phyloP scores from a whole-genome alignment of 169 alveolate genomes.

The Babesia gibsoni region DNA sequence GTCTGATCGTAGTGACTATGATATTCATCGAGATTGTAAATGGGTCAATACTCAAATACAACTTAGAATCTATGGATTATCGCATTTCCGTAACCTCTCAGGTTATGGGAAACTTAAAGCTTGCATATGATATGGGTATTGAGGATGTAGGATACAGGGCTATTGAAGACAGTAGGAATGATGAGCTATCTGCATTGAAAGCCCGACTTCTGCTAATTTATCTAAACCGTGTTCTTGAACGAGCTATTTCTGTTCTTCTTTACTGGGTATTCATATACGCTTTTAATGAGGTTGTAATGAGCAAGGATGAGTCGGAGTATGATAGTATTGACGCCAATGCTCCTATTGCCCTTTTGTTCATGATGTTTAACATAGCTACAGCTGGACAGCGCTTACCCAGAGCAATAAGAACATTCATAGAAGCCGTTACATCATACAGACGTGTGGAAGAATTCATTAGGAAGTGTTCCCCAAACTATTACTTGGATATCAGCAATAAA shows the following conservation, averaged over 20 bases:
- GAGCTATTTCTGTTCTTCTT: not conserved
- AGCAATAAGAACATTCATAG: conserved; percentile 14
- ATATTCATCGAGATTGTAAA: not conserved
- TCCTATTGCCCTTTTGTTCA: conserved; percentile 33
- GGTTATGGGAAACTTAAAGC: conserved; percentile 16
- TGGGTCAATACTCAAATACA: conserved; percentile 4
- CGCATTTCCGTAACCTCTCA: conserved; percentile 13
- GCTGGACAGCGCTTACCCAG: conserved; percentile 29
- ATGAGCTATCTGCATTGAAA: conserved; percentile 22
- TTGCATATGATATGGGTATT: not conserved
- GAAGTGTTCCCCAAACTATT: conserved; percentile 52
- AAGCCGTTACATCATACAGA: conserved; percentile 14
- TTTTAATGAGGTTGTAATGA: not conserved
- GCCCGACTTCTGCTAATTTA: not conserved
- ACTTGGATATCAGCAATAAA: not conserved
- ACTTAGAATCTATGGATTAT: conserved; percentile 24
- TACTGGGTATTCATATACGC: conserved; percentile 16
- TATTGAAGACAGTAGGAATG: conserved; percentile 3
- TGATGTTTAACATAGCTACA: conserved; percentile 19
- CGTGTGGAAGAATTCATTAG: conserved; percentile 26
- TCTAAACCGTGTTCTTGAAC: conserved; percentile 2
- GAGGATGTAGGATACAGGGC: conserved; percentile 29
- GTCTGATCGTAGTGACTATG: conserved; percentile 3
- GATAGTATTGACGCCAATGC: conserved; percentile 4
- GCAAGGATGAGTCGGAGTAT: not conserved